Evolutionary conservation across 75 land plant genomes (phyloP), one percentile per base, ranked within the genome.

Genomic region (Pinus taeda): DNA sequence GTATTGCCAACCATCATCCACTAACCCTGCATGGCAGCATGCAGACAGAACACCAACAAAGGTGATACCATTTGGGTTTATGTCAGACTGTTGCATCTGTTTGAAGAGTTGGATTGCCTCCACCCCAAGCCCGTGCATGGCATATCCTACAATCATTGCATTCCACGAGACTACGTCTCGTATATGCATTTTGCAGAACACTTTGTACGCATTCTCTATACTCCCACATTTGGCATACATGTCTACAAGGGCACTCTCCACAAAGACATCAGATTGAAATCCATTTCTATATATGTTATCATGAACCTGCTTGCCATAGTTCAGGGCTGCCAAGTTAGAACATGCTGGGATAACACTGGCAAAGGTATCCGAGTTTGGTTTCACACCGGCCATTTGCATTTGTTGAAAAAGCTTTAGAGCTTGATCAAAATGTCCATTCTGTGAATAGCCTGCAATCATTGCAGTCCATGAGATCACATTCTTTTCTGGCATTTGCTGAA

Each of bases 391-490:
- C 53, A 74, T 13, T 65, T 80, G 76, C 82, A 83, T 71, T 71
- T 36, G 49, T 6, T 71, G 37, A 71, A 71, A 71, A 71, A 17
- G 60, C 39, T 24, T 24, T 6, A 71, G 18, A 8, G 73, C 73
- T 26, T 22, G 9, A 15, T 71, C 39, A 71, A 71, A 17, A 36
- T 9, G 36, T 8, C 73, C 73, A 37, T 71, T 15, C 36, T 83
- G 76, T 4, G 78, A 71, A 58, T 74, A 72, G 1, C 74, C 78
- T 29, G 65, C 78, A 13, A 83, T 81, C 36, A 77, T 62, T 13
- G 79, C 77, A 57, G 73, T 83, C 85, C 85, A 83, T 11, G 78
- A 57, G 4, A 83, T 62, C 65, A 62, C 33, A 11, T 29, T 29
- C 26, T 62, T 29, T 62, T 24, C 24, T 0, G 29, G 65, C 65